phyloP scores from a whole-genome alignment of 2,329 filamentous ascomycete species.

The Colletotrichum incanum region DNA sequence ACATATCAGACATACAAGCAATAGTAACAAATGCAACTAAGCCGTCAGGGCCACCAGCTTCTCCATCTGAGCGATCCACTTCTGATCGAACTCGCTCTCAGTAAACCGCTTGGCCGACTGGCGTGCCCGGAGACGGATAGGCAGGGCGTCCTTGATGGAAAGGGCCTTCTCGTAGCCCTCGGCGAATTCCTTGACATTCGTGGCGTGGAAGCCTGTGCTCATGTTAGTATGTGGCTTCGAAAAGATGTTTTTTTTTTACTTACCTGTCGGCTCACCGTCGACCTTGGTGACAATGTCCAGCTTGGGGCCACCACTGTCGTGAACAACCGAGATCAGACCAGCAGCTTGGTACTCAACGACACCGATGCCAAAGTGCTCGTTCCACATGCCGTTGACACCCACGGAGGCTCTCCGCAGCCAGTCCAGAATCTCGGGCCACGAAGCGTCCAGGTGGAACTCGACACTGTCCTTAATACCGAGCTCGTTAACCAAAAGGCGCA shows the following conservation, averaged over 20 bases:
- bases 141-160: slow-evolving; percentile 78
- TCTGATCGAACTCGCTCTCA: slow-evolving; percentile 85
- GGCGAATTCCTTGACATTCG: slow-evolving; percentile 84
- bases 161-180: slow-evolving; percentile 85
- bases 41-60: slow-evolving; percentile 71
- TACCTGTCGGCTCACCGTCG: slow-evolving; percentile 84
- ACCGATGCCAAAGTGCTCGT: slow-evolving; percentile 98
- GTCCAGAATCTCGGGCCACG: slow-evolving; percentile 88
- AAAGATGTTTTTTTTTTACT: slow-evolving; percentile 45
- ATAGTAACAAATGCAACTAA: slow-evolving; percentile 25
- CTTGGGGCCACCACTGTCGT: slow-evolving; percentile 93
- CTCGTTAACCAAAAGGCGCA: slow-evolving; percentile 89
- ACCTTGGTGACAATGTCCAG: slow-evolving; percentile 90
- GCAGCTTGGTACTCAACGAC: slow-evolving; percentile 99
- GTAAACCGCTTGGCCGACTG: slow-evolving; percentile 88
- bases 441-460: slow-evolving; percentile 90
- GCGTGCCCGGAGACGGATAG: slow-evolving; percentile 82
- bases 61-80: slow-evolving; percentile 84
- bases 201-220: slow-evolving; percentile 83
- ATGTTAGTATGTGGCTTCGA: slow-evolving; percentile 42
- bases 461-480: slow-evolving; percentile 87
- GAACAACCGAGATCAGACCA: slow-evolving; percentile 92
- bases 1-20: slow-evolving; percentile 42
- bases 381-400: slow-evolving; percentile 99
- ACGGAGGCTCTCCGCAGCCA: slow-evolving; percentile 84